A percentile compares a stretch with the other conserved stretches of the same genome.
Evolutionary conservation across 2,329 filamentous ascomycete genomes (phyloP).

Genomic region (Colletotrichum noveboracense): DNA sequence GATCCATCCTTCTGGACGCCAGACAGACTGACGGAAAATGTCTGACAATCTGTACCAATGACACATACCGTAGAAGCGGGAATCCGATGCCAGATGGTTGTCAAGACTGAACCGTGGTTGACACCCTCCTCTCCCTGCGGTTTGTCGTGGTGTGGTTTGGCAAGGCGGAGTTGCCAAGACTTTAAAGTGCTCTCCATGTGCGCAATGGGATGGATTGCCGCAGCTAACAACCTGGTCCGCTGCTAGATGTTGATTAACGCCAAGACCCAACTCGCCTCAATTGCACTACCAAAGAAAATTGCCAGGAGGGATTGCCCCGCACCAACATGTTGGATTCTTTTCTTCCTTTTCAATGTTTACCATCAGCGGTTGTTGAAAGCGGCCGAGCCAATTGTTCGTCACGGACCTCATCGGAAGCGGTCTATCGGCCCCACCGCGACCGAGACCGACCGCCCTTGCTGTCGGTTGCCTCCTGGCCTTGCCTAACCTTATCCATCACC

Average conservation of each 20-base stretch:
- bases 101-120: background rate
- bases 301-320: background rate
- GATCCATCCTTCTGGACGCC: background rate
- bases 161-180: constrained; percentile 19
- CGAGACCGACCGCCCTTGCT: background rate
- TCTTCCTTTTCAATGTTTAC: background rate
- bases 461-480: background rate
- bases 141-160: background rate
- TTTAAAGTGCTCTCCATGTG: background rate
- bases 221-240: constrained; percentile 1
- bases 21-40: background rate
- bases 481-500: background rate
- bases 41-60: background rate
- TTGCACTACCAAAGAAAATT: background rate
- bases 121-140: background rate
- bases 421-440: constrained; percentile 4
- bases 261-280: constrained; percentile 4
- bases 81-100: background rate
- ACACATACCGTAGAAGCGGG: background rate
- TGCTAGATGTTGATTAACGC: constrained; percentile 17
- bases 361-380: background rate
- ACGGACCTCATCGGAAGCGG: background rate
- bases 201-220: constrained; percentile 11
- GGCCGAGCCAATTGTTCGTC: background rate
- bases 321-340: background rate